Evolutionary conservation across 2,329 filamentous ascomycete genomes (phyloP).

Genomic region (Colletotrichum sp.): DNA sequence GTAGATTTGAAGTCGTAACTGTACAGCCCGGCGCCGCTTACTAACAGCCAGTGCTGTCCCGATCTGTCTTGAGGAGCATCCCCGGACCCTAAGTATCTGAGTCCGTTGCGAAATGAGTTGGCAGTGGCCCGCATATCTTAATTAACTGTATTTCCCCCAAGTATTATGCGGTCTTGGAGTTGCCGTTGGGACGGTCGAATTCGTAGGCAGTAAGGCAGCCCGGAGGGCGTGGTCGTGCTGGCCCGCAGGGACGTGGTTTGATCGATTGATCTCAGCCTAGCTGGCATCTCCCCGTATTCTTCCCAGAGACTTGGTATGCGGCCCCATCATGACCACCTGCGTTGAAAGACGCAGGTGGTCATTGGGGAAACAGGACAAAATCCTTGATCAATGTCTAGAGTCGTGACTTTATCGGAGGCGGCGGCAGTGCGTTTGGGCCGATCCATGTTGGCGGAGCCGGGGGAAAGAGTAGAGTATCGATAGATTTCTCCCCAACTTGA

Average conservation of each 20-base stretch:
- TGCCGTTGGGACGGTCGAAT: neutral
- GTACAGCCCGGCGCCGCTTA: no score
- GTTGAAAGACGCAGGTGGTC: neutral
- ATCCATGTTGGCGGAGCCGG: neutral
- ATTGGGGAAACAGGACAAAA: neutral
- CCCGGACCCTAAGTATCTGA: no score
- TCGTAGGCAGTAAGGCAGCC: neutral
- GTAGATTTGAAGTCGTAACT: no score
- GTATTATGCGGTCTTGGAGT: no score
- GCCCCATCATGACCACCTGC: fast-evolving
- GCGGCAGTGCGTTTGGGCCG: neutral
- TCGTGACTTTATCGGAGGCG: neutral
- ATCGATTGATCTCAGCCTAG: neutral
- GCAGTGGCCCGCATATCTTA: no score
- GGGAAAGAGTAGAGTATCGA: neutral
- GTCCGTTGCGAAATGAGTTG: no score
- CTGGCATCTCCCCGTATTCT: neutral
- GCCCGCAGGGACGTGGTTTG: no score
- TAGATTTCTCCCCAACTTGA: neutral
- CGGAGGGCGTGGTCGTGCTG: neutral
- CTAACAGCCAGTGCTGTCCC: no score
- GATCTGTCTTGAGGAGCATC: no score
- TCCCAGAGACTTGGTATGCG: neutral
- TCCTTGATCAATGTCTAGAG: neutral
- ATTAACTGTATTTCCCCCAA: no score